Percentiles rank a stretch among this genome's conserved stretches.
Conservation (phyloP, 2,329 filamentous ascomycete genomes). For the Neofusicoccum umdonicola region DNA sequence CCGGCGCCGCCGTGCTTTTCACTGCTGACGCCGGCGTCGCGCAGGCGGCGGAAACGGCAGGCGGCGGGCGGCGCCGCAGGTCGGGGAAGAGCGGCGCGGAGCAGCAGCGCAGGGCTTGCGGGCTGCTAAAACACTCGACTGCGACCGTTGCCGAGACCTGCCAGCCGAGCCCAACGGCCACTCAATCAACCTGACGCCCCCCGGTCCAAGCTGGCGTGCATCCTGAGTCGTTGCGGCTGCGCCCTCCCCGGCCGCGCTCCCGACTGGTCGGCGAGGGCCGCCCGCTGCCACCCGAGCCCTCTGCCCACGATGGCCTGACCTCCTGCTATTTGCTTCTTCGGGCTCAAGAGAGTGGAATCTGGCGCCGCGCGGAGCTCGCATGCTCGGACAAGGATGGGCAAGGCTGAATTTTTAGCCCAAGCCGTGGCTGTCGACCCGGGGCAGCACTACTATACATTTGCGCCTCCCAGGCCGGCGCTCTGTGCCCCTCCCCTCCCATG, state of each 20-base stretch:
- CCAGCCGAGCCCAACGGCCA: neutral
- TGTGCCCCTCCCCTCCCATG: neutral
- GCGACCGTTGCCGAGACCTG: conserved; percentile 2
- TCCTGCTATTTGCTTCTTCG: conserved; percentile 8
- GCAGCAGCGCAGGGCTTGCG: neutral
- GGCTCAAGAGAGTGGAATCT: neutral
- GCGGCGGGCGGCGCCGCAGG: neutral
- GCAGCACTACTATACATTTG: neutral
- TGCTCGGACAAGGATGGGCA: neutral
- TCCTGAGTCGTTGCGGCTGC: conserved; percentile 6
- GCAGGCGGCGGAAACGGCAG: neutral
- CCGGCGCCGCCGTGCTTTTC: neutral
- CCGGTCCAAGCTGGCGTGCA: neutral
- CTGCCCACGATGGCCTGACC: conserved; percentile 12
- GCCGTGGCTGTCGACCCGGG: neutral
- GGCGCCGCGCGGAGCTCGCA: conserved; percentile 5
- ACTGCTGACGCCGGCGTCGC: neutral
- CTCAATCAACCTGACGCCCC: conserved; percentile 10
- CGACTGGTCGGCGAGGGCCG: conserved; percentile 9
- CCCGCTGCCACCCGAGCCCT: conserved; percentile 11
- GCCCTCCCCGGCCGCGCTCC: neutral
- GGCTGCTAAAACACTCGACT: neutral
- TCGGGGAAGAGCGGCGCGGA: neutral
- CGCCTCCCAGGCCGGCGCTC: neutral
- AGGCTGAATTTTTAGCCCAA: neutral